These are phyloP conservation scores for Euphrasia arctica DNA, from an alignment of 305 asterid genomes.

Conservation along the genomic window DNA sequence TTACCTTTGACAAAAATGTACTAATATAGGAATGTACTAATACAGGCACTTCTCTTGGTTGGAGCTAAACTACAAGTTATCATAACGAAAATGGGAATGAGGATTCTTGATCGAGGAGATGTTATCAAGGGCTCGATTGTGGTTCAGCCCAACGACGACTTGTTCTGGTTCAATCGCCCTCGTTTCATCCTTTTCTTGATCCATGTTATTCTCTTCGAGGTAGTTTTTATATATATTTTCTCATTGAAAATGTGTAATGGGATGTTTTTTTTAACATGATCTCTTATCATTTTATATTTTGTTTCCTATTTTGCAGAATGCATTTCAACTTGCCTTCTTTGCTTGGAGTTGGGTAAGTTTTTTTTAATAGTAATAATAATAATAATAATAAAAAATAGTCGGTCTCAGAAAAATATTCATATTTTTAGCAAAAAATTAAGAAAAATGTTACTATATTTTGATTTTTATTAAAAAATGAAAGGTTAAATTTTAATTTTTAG, in stretches of 20 bases:
- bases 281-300: not conserved
- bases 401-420: too few species aligned
- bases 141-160: slow-evolving; percentile 58
- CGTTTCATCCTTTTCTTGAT: slow-evolving; percentile 50
- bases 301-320: slow-evolving; percentile 47
- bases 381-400: too few species aligned
- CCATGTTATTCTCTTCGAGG: slow-evolving; percentile 59
- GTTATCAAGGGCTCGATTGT: slow-evolving; percentile 51
- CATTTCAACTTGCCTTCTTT: slow-evolving; percentile 72
- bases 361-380: not conserved
- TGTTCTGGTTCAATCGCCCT: slow-evolving; percentile 66
- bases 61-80: slow-evolving; percentile 62
- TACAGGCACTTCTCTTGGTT: slow-evolving; percentile 50
- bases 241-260: not conserved
- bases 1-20: too few species aligned
- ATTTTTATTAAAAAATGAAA: too few species aligned
- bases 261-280: too few species aligned
- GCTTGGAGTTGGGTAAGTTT: slow-evolving; percentile 67
- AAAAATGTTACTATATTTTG: too few species aligned
- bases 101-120: slow-evolving; percentile 62
- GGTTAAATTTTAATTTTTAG: too few species aligned
- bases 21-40: not conserved
- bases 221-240: slow-evolving; percentile 3
- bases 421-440: too few species aligned
- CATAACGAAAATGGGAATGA: slow-evolving; percentile 63